Conservation (phyloP, 148 eudicot species). For the Fagopyrum homotropicum region DNA sequence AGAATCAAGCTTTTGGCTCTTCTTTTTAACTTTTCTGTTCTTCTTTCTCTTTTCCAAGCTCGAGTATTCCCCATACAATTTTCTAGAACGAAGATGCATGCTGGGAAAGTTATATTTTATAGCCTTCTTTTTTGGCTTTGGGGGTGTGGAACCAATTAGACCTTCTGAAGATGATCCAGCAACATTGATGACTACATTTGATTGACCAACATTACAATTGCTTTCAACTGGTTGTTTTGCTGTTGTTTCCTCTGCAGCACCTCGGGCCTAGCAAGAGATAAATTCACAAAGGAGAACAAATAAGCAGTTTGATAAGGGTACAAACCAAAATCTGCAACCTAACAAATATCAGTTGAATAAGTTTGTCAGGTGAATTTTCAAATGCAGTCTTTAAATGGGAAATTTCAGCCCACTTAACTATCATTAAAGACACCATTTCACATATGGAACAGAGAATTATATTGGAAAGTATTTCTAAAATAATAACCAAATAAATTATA, state of each 20-base stretch:
- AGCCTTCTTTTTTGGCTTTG: conserved; percentile 30
- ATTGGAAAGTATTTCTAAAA: not conserved
- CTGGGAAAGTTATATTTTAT: conserved; percentile 25
- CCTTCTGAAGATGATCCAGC: not conserved
- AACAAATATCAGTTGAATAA: not conserved
- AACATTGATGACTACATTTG: not conserved
- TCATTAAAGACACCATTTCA: not conserved
- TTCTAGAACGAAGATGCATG: conserved; percentile 48
- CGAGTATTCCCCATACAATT: conserved; percentile 38
- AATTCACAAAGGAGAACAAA: not conserved
- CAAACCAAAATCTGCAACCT: not conserved
- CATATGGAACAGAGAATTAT: not conserved
- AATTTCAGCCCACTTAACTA: not conserved
- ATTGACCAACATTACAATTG: not conserved
- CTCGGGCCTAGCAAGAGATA: not conserved
- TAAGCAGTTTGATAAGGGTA: not conserved
- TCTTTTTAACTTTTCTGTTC: conserved; percentile 30
- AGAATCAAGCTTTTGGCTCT: conserved; percentile 14
- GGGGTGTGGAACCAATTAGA: conserved; percentile 1
- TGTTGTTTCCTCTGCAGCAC: not conserved
- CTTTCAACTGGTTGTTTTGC: conserved; percentile 8
- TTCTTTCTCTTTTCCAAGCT: conserved; percentile 39
- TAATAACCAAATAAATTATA: not conserved
- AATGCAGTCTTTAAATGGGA: not conserved
- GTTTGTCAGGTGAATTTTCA: not conserved